A percentile compares a stretch with the other conserved stretches of the same genome.
Evolutionary conservation across 768 basidiomycete species (phyloP).

Genomic region (Mycena indigotica): DNA sequence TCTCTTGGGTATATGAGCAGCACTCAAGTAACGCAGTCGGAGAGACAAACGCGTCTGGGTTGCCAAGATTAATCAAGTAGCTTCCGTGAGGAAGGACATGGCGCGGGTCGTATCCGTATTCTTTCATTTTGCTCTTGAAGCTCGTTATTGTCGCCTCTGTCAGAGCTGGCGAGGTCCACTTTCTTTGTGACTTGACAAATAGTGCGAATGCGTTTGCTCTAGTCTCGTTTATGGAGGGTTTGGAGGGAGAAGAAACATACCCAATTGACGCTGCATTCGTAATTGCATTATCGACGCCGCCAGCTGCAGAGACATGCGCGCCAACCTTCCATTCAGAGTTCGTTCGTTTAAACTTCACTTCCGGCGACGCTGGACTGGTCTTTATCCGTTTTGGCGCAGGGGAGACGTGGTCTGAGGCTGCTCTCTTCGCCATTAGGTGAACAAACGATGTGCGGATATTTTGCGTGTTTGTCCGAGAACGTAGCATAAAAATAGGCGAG

Average conservation of each 20-base stretch:
- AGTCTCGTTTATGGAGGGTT: not conserved
- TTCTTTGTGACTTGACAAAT: constrained; percentile 82
- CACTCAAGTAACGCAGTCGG: not conserved
- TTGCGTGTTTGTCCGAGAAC: not conserved
- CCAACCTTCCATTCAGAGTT: constrained; percentile 68
- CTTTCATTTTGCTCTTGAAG: constrained; percentile 64
- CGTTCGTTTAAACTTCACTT: constrained; percentile 23
- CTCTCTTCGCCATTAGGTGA: not conserved
- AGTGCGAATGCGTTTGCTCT: constrained; percentile 85
- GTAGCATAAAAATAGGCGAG: not conserved
- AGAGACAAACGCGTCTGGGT: constrained; percentile 66
- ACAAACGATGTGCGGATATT: not conserved
- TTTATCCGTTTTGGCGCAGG: not conserved
- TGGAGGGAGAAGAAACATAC: constrained; percentile 33
- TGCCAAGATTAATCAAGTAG: constrained; percentile 84
- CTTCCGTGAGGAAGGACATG: constrained; percentile 81
- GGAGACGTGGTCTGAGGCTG: not conserved
- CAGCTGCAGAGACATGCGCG: constrained; percentile 81
- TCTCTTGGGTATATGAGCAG: constrained; percentile 36
- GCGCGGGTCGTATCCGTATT: constrained; percentile 60
- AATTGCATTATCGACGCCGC: constrained; percentile 76
- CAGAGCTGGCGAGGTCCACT: constrained; percentile 72
- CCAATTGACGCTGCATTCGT: constrained; percentile 71
- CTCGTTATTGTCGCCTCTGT: constrained; percentile 49
- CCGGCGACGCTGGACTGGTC: not conserved